A percentile compares a stretch with the other conserved stretches of the same genome.
Conservation (phyloP, 2,329 filamentous ascomycete genomes). For the Sarocladium strictum region DNA sequence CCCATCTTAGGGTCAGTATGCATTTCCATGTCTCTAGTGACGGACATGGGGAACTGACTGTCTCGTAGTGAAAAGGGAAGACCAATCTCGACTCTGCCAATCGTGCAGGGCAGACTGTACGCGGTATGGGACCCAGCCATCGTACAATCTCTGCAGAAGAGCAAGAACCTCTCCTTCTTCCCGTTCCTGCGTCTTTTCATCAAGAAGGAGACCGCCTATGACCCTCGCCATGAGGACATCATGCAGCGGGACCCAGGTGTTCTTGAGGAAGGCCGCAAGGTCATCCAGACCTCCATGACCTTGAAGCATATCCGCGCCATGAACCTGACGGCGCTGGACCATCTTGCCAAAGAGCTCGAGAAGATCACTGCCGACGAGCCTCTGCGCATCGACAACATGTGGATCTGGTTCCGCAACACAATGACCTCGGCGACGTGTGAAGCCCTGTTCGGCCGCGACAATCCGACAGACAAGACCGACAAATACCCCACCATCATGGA, state of each 20-base stretch:
- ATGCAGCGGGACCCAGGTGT: constrained; percentile 12
- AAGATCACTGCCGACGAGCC: not conserved
- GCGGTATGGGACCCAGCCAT: constrained; percentile 35
- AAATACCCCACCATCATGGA: constrained; percentile 26
- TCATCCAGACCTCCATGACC: constrained; percentile 27
- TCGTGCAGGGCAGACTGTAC: constrained; percentile 38
- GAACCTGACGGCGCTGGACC: constrained; percentile 27
- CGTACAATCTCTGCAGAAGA: constrained; percentile 33
- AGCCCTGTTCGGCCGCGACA: constrained; percentile 36
- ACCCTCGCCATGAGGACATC: not conserved
- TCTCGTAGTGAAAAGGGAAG: constrained; percentile 15
- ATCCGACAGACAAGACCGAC: constrained; percentile 22
- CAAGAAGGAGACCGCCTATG: constrained; percentile 15
- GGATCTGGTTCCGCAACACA: constrained; percentile 29
- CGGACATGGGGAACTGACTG: not conserved
- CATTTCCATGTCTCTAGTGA: not conserved
- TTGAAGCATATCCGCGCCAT: constrained; percentile 26
- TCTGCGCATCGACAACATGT: constrained; percentile 27
- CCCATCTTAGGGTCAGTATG: not conserved
- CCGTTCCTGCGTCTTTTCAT: constrained; percentile 33
- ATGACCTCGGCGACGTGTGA: constrained; percentile 31
- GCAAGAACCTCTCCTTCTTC: constrained; percentile 37
- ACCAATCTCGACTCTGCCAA: constrained; percentile 38
- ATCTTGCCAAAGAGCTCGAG: constrained; percentile 19
- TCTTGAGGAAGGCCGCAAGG: constrained; percentile 28